Percentiles rank a stretch among this genome's conserved stretches.
Evolutionary conservation across 371 early-diverging fungal genomes (phyloP).

Genomic region (Quaeritorhiza haematococci): DNA sequence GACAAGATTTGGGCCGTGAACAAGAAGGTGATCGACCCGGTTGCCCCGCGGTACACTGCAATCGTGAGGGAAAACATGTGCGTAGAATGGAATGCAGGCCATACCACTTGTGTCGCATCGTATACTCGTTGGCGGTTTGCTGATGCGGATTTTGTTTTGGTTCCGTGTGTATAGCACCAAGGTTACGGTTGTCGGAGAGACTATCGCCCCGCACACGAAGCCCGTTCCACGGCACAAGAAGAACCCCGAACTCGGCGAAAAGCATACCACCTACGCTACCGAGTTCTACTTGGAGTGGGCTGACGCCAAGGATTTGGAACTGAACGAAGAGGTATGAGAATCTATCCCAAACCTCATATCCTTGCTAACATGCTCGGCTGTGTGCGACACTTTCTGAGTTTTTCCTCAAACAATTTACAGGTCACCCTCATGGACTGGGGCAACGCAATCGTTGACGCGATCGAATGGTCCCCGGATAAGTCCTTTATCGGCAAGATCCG

Average conservation of each 20-base stretch:
- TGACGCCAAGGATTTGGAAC: conserved; percentile 79
- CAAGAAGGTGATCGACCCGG: conserved; percentile 96
- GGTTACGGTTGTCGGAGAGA: conserved; percentile 59
- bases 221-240: conserved; percentile 89
- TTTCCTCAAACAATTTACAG: conserved; percentile 9
- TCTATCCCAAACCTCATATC: neutral
- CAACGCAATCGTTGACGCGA: conserved; percentile 83
- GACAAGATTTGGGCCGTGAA: conserved; percentile 99
- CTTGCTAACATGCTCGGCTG: too few relatives aligned
- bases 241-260: conserved; percentile 88
- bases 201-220: conserved; percentile 48
- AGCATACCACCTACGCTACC: conserved; percentile 75
- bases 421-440: conserved; percentile 99
- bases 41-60: conserved; percentile 89
- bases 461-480: conserved; percentile 34
- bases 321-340: conserved; percentile 78
- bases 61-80: conserved; percentile 62
- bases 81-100: conserved; percentile 4
- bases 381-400: conserved; percentile 8
- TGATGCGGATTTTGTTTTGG: neutral
- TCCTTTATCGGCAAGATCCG: conserved; percentile 27
- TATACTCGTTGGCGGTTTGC: neutral
- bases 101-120: neutral
- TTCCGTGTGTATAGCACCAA: conserved; percentile 40
- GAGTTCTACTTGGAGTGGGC: conserved; percentile 82